Percentiles rank a stretch among this genome's conserved stretches.
Conservation (phyloP, 345 rosid genomes). For the Lepidium sativum region DNA sequence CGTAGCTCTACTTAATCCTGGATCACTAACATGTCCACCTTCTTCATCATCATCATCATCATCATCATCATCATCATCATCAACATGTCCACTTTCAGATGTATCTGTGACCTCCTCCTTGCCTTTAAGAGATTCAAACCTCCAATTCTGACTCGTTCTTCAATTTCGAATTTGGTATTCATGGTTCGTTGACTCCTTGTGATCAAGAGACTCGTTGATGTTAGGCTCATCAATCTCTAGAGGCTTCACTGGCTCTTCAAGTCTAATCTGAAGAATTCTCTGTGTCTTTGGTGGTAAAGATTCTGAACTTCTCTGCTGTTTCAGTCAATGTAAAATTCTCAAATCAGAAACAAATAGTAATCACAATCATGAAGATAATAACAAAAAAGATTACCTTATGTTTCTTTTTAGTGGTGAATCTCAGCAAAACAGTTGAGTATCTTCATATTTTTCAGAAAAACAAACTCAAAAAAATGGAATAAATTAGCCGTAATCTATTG, state of each 20-base stretch:
- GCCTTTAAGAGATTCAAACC: slow-evolving; percentile 13
- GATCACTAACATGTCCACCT: slow-evolving; percentile 81
- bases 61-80: slow-evolving; percentile 16
- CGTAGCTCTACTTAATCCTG: slow-evolving; percentile 48
- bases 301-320: slow-evolving; percentile 40
- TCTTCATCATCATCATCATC: slow-evolving; percentile 22
- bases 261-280: slow-evolving; percentile 38
- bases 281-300: slow-evolving; percentile 25
- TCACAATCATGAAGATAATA: neutral
- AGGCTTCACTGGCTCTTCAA: slow-evolving; percentile 50
- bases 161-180: slow-evolving; percentile 47
- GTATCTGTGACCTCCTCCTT: slow-evolving; percentile 8
- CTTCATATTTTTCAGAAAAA: slow-evolving; percentile 30
- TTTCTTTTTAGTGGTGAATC: slow-evolving; percentile 31
- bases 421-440: slow-evolving; percentile 41
- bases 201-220: slow-evolving; percentile 25
- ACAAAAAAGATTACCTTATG: slow-evolving; percentile 30
- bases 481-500: slow-evolving; percentile 69
- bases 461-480: neutral
- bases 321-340: neutral
- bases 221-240: slow-evolving; percentile 35
- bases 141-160: slow-evolving; percentile 14
- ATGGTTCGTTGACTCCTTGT: slow-evolving; percentile 42
- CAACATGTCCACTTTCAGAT: slow-evolving; percentile 19
- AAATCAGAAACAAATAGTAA: neutral